Conservation (phyloP, 2,329 filamentous ascomycete species). For the Fusarium kyushuense region DNA sequence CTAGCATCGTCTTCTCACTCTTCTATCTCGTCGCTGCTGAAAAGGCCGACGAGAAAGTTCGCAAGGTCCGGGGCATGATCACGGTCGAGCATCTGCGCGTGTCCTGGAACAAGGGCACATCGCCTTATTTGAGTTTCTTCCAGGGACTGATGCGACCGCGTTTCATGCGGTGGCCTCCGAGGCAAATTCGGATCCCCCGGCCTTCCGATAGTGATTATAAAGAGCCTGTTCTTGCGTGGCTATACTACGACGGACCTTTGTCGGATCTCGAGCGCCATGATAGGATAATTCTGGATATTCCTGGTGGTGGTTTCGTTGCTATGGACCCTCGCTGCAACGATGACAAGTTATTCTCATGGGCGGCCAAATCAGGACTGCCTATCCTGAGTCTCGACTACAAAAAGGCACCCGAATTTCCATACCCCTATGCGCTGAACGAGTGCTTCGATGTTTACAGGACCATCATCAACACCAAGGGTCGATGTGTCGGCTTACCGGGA, state of each 20-base stretch:
- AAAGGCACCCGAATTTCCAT: constrained; percentile 64
- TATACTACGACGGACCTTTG: constrained; percentile 93
- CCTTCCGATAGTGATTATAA: constrained; percentile 84
- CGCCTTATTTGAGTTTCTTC: constrained; percentile 83
- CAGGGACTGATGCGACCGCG: constrained; percentile 80
- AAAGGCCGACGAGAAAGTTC: constrained; percentile 94
- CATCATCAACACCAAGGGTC: constrained; percentile 53
- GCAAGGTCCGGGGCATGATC: constrained; percentile 86
- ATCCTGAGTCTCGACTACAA: constrained; percentile 90
- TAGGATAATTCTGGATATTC: constrained; percentile 87
- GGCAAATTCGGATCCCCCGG: constrained; percentile 85
- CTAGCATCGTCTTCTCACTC: constrained; percentile 83
- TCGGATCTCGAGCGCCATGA: constrained; percentile 80
- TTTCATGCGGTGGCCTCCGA: constrained; percentile 83
- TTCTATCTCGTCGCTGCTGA: constrained; percentile 96
- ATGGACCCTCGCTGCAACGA: constrained; percentile 97
- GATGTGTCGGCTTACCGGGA: constrained; percentile 61
- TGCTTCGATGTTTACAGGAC: constrained; percentile 61
- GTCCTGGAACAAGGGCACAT: constrained; percentile 94
- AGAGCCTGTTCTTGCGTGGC: constrained; percentile 85
- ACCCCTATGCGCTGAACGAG: constrained; percentile 63
- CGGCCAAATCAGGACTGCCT: constrained; percentile 87
- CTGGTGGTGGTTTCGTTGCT: constrained; percentile 94
- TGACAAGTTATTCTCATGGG: constrained; percentile 94
- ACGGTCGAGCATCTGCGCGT: constrained; percentile 93